These are phyloP conservation scores for Ceraceosorus bombacis DNA, from an alignment of 1,284 basidiomycete genomes.

Conservation along the genomic window DNA sequence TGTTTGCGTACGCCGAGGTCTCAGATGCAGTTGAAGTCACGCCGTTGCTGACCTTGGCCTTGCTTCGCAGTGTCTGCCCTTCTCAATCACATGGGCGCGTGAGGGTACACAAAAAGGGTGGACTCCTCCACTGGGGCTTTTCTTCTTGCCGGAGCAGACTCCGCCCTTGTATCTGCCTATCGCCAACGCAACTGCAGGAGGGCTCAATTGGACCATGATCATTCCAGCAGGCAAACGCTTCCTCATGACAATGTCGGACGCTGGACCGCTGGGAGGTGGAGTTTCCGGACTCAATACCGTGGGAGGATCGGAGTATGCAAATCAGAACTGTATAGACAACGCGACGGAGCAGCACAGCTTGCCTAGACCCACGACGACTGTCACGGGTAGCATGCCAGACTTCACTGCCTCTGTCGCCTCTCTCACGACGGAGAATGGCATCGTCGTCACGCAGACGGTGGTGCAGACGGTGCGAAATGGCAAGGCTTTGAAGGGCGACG, in stretches of 20 bases:
- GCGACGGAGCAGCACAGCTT: slow-evolving; percentile 15
- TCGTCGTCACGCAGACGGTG: slow-evolving; percentile 21
- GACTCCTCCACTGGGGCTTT: slow-evolving; percentile 14
- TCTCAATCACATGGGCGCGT: slow-evolving; percentile 21
- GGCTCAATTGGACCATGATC: slow-evolving; percentile 19
- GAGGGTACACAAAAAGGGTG: slow-evolving; percentile 5
- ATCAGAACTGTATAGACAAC: slow-evolving; percentile 14
- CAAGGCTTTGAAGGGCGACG: slow-evolving; percentile 4
- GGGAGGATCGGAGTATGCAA: slow-evolving; percentile 21
- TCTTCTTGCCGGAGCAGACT: slow-evolving; percentile 21
- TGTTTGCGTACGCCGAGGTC: no score
- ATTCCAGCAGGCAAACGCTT: slow-evolving; percentile 23
- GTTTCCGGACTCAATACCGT: slow-evolving; percentile 26
- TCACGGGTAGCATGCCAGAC: slow-evolving; percentile 20
- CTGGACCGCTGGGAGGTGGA: slow-evolving; percentile 16
- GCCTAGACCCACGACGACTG: slow-evolving; percentile 17
- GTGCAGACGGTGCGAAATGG: slow-evolving; percentile 25
- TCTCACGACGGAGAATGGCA: slow-evolving; percentile 19
- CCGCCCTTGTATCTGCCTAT: slow-evolving; percentile 24
- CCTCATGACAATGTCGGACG: slow-evolving; percentile 24
- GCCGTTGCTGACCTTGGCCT: no score
- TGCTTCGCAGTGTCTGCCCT: slow-evolving; percentile 18
- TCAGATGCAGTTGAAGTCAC: no score
- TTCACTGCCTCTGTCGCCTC: slow-evolving; percentile 22
- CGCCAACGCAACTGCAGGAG: slow-evolving; percentile 2